These are phyloP conservation scores for Paxillus rubicundulus DNA, from an alignment of 768 basidiomycete genomes.

Conservation along the genomic window DNA sequence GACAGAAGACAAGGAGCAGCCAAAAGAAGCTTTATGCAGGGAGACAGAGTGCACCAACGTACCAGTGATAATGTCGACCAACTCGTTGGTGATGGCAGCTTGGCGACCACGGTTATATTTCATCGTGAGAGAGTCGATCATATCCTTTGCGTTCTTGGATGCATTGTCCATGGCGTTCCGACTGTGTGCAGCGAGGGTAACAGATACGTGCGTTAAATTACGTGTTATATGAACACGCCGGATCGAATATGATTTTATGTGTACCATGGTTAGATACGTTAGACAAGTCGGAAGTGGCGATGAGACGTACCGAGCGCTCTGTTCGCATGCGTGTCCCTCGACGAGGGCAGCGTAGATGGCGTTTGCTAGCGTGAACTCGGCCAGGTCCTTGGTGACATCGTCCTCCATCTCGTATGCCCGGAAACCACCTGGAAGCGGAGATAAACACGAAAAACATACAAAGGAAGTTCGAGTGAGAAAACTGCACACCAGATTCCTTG, in stretches of 20 bases:
- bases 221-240: too few relatives aligned
- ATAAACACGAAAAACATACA: slow-evolving; percentile 2
- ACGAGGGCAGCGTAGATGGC: slow-evolving; percentile 92
- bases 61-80: slow-evolving; percentile 92
- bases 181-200: slow-evolving; percentile 29
- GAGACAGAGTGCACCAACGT: slow-evolving; percentile 21
- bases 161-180: slow-evolving; percentile 99
- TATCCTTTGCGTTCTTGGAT: slow-evolving; percentile 95
- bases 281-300: too few relatives aligned
- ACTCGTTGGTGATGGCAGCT: slow-evolving; percentile 95
- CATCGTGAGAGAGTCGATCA: slow-evolving; percentile 86
- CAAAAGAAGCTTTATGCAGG: background rate
- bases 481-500: slow-evolving; percentile 69
- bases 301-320: slow-evolving; percentile 71
- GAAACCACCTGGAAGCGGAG: slow-evolving; percentile 65
- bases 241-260: background rate
- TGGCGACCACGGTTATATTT: slow-evolving; percentile 99
- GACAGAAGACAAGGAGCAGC: background rate
- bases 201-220: background rate
- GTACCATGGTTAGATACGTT: background rate
- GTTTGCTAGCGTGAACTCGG: slow-evolving; percentile 95
- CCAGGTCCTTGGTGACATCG: slow-evolving; percentile 87
- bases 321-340: slow-evolving; percentile 95
- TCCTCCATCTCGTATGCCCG: slow-evolving; percentile 97
- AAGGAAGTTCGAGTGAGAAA: background rate